Percentiles rank a stretch among this genome's conserved stretches.
phyloP scores from a whole-genome alignment of 306 rosid species.

The Ziziphus jujuba region DNA sequence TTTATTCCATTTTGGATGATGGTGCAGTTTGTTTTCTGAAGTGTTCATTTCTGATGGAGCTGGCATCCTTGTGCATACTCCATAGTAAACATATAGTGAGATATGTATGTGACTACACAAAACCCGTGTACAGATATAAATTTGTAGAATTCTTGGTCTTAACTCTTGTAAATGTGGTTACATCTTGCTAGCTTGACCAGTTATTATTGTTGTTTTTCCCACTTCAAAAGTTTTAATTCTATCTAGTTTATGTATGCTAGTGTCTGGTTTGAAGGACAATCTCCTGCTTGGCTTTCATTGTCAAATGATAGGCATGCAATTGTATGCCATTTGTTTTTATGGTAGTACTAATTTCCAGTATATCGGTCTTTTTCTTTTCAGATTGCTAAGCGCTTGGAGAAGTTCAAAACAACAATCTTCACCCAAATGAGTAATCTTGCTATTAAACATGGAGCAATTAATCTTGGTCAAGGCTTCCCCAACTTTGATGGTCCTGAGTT shows the following conservation, averaged over 20 bases:
- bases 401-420: conserved; percentile 87
- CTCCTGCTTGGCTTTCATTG: neutral
- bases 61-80: neutral
- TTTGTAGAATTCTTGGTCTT: neutral
- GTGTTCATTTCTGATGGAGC: neutral
- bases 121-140: neutral
- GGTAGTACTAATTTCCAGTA: conserved; percentile 3
- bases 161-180: neutral
- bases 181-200: neutral
- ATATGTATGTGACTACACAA: too few species aligned
- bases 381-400: conserved; percentile 90
- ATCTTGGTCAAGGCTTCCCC: conserved; percentile 96
- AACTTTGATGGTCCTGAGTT: conserved; percentile 94
- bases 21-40: neutral
- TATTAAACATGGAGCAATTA: conserved; percentile 75
- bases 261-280: neutral
- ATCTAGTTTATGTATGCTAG: neutral
- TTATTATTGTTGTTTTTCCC: neutral
- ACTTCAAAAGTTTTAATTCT: neutral
- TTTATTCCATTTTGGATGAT: neutral
- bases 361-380: conserved; percentile 36
- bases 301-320: neutral
- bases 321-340: neutral
- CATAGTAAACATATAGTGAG: too few species aligned
- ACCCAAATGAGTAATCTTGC: conserved; percentile 91